Base-by-base conservation (phyloP, 345 rosid species). In the Leavenworthia alabamica region DNA sequence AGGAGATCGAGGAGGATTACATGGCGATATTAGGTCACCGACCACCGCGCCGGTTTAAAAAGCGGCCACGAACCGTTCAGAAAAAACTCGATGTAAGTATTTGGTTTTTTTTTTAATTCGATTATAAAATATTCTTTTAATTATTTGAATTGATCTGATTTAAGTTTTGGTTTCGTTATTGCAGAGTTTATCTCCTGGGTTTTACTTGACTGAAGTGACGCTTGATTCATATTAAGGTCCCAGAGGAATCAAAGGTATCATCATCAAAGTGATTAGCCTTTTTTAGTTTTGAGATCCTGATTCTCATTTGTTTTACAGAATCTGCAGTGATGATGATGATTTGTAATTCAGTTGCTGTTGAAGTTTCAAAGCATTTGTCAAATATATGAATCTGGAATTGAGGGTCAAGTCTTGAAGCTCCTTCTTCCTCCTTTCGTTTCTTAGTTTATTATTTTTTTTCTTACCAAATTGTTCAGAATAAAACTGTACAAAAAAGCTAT, bases 1-100 rank as follows among this genome's bases (percentile, higher is more conserved):
- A 80, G 59, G 96, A 90, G 75, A 77, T 87, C 66, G 91, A 84
- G 35, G 83, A 76, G 19, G 97, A 90, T 74, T 88, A 78, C 72
- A 60, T 78, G 77, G 71, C 23, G 72, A 37, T 86, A 31, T 5
- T 76, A 1, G 80, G 89, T 26, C 82, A 63, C 27, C 75, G 85
- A 52, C 96, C 97, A 11, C 62, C 80, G 10, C 78, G 97, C 40
- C 73, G 93, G 55, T 89, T 91, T 7, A 89, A 85, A 78, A 92
- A 83, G 65, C 79, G 96, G 45, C 67, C 84, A 8, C 80, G 86
- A 41, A 28, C 54, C 7, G 81, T 86, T 43, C 99, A 86, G 82
- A 89, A 66, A 48, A 77, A 76, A 55, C 20, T 89, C 68, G 97
- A 92, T 73, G 98, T 85, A 75, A 76, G 85, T 75, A 6, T 12